Base-by-base conservation (phyloP, 2,329 filamentous ascomycete genomes). In the Ploettnerulaceae sp. region DNA sequence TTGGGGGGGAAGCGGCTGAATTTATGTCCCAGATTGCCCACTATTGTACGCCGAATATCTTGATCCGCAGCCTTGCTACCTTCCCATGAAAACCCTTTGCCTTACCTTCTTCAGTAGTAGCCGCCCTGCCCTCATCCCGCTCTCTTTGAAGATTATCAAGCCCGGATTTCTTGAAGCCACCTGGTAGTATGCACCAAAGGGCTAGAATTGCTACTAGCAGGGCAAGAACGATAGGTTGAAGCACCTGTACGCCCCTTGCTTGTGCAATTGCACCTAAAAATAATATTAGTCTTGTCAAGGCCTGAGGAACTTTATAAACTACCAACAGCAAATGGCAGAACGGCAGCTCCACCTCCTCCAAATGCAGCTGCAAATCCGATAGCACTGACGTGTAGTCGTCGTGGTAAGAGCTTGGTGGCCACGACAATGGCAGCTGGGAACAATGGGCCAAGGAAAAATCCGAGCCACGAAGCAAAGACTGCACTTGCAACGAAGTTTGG, bases 281-380 rank as follows among this genome's bases (percentile, higher is more conserved):
- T n/a, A n/a, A n/a, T n/a, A n/a, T n/a, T n/a, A n/a, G n/a, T n/a
- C n/a, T n/a, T n/a, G n/a, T n/a, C n/a, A n/a, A n/a, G n/a, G n/a
- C n/a, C n/a, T n/a, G n/a, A n/a, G n/a, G n/a, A n/a, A n/a, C n/a
- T n/a, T n/a, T n/a, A n/a, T n/a, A n/a, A n/a, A n/a, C n/a, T n/a
- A n/a, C n/a, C n/a, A 0, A 86, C 78, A 0, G 76, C 75, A 72
- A 89, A 71, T 35, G 84, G 72, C 65, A 86, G 63, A 12, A 82
- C 59, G 1, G 85, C 82, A 1, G 82, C 86, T 0, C 88, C 88
- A 2, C 75, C 76, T 0, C 85, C 83, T 2, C 88, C 88, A 63
- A 91, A 81, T 0, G 87, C 86, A 1, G 85, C 81, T 0, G 84
- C 83, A 57, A 94, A 91, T 0, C 88, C 87, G 52, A 94, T 87